Conservation (phyloP, 139 green algal species). For the Closterium sp. region DNA sequence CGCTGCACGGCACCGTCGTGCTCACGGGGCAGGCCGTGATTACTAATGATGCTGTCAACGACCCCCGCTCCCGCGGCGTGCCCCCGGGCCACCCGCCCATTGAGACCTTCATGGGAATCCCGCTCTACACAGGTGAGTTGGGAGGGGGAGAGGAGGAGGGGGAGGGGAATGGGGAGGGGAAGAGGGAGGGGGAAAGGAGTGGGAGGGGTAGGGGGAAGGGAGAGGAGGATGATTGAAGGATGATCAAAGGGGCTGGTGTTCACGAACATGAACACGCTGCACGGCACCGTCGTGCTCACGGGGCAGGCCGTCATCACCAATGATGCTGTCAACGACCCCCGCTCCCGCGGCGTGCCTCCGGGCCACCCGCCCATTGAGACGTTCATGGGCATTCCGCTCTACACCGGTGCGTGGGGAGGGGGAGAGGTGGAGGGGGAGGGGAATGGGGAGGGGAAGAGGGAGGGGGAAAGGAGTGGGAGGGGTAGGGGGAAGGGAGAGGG, state of each 20-base stretch:
- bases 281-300: not conserved
- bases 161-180: no score
- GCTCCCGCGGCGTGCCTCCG: not conserved
- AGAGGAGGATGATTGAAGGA: no score
- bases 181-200: no score
- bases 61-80: not conserved
- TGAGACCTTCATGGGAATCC: not conserved
- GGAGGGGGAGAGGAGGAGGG: not conserved
- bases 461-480: no score
- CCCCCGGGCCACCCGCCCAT: not conserved
- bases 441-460: no score
- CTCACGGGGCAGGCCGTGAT: not conserved
- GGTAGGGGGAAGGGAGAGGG: no score
- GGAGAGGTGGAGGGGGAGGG: no score
- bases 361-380: no score
- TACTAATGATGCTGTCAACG: not conserved
- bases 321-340: not conserved
- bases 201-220: no score
- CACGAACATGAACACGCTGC: conserved; percentile 12
- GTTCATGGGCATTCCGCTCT: no score
- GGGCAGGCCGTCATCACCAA: not conserved
- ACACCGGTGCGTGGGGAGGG: no score
- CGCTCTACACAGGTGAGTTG: not conserved
- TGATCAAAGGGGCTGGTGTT: not conserved
- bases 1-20: not conserved